These are phyloP conservation scores for Triticum timopheevii DNA, from an alignment of 176 grass and related monocot species.

Conservation along the genomic window DNA sequence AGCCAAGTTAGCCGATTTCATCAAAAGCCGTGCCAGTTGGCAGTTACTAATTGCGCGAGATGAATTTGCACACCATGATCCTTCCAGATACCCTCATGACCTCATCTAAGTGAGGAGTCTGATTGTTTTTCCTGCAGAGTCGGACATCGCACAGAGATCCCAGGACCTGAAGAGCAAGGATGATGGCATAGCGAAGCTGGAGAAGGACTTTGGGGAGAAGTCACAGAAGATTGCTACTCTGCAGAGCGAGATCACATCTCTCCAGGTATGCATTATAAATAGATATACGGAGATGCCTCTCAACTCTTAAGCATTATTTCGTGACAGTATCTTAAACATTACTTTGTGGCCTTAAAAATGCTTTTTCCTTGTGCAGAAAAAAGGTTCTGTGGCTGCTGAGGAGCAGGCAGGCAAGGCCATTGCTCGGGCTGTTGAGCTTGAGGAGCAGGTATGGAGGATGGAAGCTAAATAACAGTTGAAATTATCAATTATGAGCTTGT, in stretches of 20 bases:
- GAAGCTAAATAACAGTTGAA: not conserved
- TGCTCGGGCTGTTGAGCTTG: slow-evolving; percentile 52
- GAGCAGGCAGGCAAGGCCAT: slow-evolving; percentile 62
- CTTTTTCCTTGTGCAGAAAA: slow-evolving; percentile 38
- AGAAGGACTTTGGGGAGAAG: slow-evolving; percentile 58
- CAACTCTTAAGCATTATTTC: not conserved
- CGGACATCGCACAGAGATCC: slow-evolving; percentile 42
- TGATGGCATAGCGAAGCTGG: slow-evolving; percentile 51
- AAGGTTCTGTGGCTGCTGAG: slow-evolving; percentile 58
- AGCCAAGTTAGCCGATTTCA: not conserved
- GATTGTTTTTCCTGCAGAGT: slow-evolving; percentile 49
- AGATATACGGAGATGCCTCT: not conserved
- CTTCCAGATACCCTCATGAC: not conserved
- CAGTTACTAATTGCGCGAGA: not conserved
- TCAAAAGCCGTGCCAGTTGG: not conserved
- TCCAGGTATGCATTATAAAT: slow-evolving; percentile 47
- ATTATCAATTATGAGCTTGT: not conserved
- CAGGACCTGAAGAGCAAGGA: slow-evolving; percentile 76
- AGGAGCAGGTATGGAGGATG: slow-evolving; percentile 58
- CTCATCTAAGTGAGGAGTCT: not conserved
- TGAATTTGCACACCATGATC: not conserved
- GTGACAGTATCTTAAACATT: not conserved
- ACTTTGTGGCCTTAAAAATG: not conserved
- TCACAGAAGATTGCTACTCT: slow-evolving; percentile 61
- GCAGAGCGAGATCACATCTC: slow-evolving; percentile 59